Percentiles rank a stretch among this genome's conserved stretches.
Conservation (phyloP, 2,329 filamentous ascomycete species). For the Sarocladium strictum region DNA sequence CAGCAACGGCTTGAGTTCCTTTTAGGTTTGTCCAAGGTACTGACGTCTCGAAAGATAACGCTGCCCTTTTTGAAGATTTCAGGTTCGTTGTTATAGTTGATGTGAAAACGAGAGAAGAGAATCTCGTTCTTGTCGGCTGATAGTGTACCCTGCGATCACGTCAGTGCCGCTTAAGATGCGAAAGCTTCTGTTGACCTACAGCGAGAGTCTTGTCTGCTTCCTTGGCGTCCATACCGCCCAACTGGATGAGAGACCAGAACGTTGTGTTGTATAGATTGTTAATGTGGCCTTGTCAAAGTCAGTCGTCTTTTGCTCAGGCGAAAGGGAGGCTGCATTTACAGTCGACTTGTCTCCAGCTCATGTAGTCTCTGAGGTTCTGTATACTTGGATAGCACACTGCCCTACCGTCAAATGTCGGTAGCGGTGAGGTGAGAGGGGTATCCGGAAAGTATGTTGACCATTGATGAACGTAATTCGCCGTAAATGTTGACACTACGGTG, state of each 20-base stretch:
- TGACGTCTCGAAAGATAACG: constrained; percentile 75
- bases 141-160: constrained; percentile 60
- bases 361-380: constrained; percentile 82
- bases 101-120: constrained; percentile 76
- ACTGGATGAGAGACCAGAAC: constrained; percentile 83
- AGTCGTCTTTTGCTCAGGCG: background rate
- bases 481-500: constrained; percentile 89
- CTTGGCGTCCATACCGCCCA: constrained; percentile 67
- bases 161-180: background rate
- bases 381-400: constrained; percentile 84
- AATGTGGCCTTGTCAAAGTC: constrained; percentile 64
- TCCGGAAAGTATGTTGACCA: constrained; percentile 75
- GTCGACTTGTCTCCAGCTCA: constrained; percentile 95
- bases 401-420: constrained; percentile 89
- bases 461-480: constrained; percentile 77
- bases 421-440: constrained; percentile 61
- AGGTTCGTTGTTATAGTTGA: constrained; percentile 97
- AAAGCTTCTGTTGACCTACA: constrained; percentile 35
- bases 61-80: constrained; percentile 93
- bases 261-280: constrained; percentile 98
- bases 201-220: constrained; percentile 78
- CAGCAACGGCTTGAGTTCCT: too few relatives aligned
- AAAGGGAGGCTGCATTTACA: constrained; percentile 50
- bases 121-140: constrained; percentile 94
- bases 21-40: constrained; percentile 18